Percentiles rank a stretch among this genome's conserved stretches.
Conservation (phyloP, 2,329 filamentous ascomycete species). For the Pseudocercospora musae region DNA sequence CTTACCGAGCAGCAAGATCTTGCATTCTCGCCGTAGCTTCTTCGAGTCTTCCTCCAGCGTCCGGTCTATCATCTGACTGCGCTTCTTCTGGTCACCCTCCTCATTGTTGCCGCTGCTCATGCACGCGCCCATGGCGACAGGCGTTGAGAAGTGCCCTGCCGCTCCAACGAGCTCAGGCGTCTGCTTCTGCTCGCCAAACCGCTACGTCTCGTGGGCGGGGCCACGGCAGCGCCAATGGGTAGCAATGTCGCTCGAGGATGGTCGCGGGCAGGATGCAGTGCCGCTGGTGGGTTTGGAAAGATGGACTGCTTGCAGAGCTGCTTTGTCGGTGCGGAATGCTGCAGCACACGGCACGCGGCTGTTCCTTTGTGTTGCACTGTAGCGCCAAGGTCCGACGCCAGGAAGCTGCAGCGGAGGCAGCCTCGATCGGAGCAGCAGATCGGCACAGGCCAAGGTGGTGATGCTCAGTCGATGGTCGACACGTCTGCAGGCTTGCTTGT, state of each 20-base stretch:
- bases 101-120: conserved; percentile 83
- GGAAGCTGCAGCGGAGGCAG: conserved; percentile 1
- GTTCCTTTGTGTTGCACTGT: conserved; percentile 12
- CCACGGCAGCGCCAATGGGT: conserved; percentile 15
- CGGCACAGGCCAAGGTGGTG: background rate
- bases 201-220: conserved; percentile 16
- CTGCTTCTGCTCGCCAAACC: conserved; percentile 23
- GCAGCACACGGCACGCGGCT: conserved; percentile 16
- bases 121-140: conserved; percentile 75
- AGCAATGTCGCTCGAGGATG: background rate
- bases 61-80: conserved; percentile 92
- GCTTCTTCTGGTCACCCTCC: conserved; percentile 89
- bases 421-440: background rate
- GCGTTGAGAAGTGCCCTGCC: conserved; percentile 20
- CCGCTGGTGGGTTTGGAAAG: background rate
- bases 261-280: conserved; percentile 1
- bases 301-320: conserved; percentile 18
- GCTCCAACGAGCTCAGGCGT: conserved; percentile 29
- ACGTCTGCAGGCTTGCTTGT: background rate
- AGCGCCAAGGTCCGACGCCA: conserved; percentile 1
- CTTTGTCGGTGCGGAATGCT: conserved; percentile 20
- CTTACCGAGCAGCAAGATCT: conserved; percentile 90
- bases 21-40: conserved; percentile 93
- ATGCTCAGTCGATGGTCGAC: background rate
- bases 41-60: conserved; percentile 92